These are phyloP conservation scores for Xerocomus potaroensis DNA, from an alignment of 768 basidiomycete genomes.

Conservation along the genomic window DNA sequence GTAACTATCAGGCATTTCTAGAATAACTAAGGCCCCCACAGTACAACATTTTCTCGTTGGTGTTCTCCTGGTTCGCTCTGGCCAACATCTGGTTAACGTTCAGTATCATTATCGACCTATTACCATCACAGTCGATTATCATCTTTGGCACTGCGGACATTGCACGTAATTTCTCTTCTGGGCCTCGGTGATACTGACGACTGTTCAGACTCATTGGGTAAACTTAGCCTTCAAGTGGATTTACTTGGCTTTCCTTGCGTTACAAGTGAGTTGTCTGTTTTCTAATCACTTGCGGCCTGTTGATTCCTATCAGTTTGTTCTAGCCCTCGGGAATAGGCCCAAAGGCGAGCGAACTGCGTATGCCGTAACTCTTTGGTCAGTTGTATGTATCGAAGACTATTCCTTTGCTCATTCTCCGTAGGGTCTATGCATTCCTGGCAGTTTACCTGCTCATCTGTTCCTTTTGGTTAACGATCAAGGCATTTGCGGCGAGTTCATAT, in stretches of 20 bases:
- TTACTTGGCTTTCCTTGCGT: slow-evolving; percentile 77
- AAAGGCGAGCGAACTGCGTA: slow-evolving; percentile 83
- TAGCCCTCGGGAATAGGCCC: slow-evolving; percentile 77
- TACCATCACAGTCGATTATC: slow-evolving; percentile 48
- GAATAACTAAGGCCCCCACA: slow-evolving; percentile 26
- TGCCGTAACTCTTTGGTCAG: slow-evolving; percentile 65
- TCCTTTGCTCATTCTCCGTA: slow-evolving; percentile 23
- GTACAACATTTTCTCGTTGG: slow-evolving; percentile 81
- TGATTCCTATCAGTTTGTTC: slow-evolving; percentile 45
- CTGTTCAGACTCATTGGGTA: slow-evolving; percentile 72
- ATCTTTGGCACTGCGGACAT: slow-evolving; percentile 71
- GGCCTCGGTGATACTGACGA: neutral
- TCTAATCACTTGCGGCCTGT: neutral
- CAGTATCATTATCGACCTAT: slow-evolving; percentile 88
- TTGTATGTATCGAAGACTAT: slow-evolving; percentile 2
- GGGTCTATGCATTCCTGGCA: slow-evolving; percentile 82
- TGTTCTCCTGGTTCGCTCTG: slow-evolving; percentile 92
- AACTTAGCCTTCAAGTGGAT: slow-evolving; percentile 82
- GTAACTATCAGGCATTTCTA: neutral
- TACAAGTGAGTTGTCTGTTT: slow-evolving; percentile 47
- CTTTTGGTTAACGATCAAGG: slow-evolving; percentile 73
- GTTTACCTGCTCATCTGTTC: slow-evolving; percentile 87
- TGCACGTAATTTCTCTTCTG: slow-evolving; percentile 42
- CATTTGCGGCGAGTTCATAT: slow-evolving; percentile 57
- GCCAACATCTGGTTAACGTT: slow-evolving; percentile 96